Conservation (phyloP, 345 rosid genomes). For the Rhodamnia rubescens region DNA sequence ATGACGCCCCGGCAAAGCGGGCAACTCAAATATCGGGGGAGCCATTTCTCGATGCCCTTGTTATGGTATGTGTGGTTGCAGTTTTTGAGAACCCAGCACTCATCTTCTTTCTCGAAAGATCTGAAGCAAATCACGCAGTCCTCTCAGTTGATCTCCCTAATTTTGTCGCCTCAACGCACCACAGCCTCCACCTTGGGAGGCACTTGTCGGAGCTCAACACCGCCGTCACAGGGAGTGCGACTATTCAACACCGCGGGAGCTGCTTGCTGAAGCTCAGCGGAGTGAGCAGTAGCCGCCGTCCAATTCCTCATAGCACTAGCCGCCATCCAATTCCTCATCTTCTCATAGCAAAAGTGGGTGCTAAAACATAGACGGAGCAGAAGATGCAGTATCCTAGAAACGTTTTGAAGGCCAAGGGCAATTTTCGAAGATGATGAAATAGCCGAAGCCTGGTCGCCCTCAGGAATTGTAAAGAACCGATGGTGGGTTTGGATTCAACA, state of each 20-base stretch:
- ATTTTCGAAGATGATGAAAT: neutral
- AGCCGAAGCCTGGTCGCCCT: neutral
- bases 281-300: neutral
- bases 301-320: no score
- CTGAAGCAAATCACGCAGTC: neutral
- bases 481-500: neutral
- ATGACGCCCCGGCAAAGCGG: neutral
- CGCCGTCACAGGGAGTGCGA: neutral
- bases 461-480: neutral
- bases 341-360: neutral
- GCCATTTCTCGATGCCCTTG: neutral
- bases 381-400: neutral
- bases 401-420: neutral
- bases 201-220: neutral
- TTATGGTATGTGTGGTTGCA: neutral
- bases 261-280: neutral
- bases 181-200: neutral
- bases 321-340: neutral
- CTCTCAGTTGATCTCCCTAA: neutral
- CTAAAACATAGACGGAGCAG: neutral
- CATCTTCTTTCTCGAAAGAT: neutral
- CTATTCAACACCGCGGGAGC: neutral
- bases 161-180: neutral
- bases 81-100: neutral
- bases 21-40: neutral